A percentile compares a stretch with the other conserved stretches of the same genome.
Conservation (phyloP, 2,329 filamentous ascomycete species). For the Thelonectria blattea region DNA sequence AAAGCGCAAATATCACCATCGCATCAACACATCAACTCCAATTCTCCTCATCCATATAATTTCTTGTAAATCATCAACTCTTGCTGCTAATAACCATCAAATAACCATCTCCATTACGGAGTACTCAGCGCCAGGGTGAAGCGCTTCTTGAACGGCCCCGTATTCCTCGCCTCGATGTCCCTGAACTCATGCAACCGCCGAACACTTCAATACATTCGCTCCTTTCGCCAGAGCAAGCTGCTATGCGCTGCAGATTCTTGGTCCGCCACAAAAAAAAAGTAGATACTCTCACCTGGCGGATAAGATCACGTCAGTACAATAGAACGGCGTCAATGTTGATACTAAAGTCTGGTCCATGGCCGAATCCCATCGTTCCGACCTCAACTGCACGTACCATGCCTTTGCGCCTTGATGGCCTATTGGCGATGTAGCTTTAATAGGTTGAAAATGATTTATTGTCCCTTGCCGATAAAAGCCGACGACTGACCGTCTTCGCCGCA, state of each 20-base stretch:
- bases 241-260: slow-evolving; percentile 52
- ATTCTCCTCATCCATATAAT: background rate
- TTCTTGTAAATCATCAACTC: background rate
- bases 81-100: slow-evolving; percentile 5
- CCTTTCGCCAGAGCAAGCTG: slow-evolving; percentile 50
- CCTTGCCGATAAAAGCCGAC: slow-evolving; percentile 56
- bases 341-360: slow-evolving; percentile 6
- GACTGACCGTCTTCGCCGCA: slow-evolving; percentile 53
- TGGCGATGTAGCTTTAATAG: slow-evolving; percentile 50
- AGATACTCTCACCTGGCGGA: slow-evolving; percentile 45
- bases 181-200: slow-evolving; percentile 9
- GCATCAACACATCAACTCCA: too few species aligned
- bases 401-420: slow-evolving; percentile 46
- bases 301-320: background rate
- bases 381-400: slow-evolving; percentile 49
- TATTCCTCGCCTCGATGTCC: background rate
- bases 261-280: slow-evolving; percentile 52
- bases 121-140: slow-evolving; percentile 12
- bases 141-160: slow-evolving; percentile 7
- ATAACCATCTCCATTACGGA: slow-evolving; percentile 7
- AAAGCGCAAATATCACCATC: too few species aligned
- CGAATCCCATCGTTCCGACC: slow-evolving; percentile 48
- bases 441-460: slow-evolving; percentile 48
- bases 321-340: background rate
- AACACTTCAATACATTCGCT: slow-evolving; percentile 38